Evolutionary conservation across 2,329 filamentous ascomycete genomes (phyloP).

Genomic region (Didymellaceae sp.): DNA sequence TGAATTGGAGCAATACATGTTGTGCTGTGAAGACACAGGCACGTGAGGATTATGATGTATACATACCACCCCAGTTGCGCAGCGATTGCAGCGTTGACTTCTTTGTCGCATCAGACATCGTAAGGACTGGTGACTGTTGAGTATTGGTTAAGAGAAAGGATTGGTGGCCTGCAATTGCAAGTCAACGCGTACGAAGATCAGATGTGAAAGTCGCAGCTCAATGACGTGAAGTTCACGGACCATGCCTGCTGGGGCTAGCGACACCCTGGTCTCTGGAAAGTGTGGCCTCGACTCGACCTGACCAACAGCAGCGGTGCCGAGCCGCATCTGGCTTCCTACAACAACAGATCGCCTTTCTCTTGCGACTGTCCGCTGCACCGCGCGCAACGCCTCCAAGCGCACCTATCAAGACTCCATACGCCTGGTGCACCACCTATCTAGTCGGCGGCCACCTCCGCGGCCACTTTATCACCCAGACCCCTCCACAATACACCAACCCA

Average conservation of each 20-base stretch:
- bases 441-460: constrained; percentile 8
- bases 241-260: constrained; percentile 21
- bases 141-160: neutral
- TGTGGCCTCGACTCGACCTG: constrained; percentile 33
- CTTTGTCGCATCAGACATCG: constrained; percentile 31
- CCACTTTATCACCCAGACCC: constrained; percentile 2
- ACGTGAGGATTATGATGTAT: constrained; percentile 23
- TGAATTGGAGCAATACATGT: neutral
- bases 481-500: constrained; percentile 13
- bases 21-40: constrained; percentile 14
- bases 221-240: constrained; percentile 34
- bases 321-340: constrained; percentile 20
- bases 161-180: neutral
- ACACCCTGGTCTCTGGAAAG: constrained; percentile 33
- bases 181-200: neutral
- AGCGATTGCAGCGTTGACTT: constrained; percentile 54
- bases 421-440: constrained; percentile 4
- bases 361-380: neutral
- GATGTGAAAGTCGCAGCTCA: constrained; percentile 14
- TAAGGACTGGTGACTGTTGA: neutral
- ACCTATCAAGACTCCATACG: neutral
- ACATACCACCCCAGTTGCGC: constrained; percentile 61
- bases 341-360: constrained; percentile 19
- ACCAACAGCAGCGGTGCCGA: constrained; percentile 29
- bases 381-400: constrained; percentile 4